Evolutionary conservation across 305 asterid species (phyloP).

Genomic region (Fraxinus paxiana): DNA sequence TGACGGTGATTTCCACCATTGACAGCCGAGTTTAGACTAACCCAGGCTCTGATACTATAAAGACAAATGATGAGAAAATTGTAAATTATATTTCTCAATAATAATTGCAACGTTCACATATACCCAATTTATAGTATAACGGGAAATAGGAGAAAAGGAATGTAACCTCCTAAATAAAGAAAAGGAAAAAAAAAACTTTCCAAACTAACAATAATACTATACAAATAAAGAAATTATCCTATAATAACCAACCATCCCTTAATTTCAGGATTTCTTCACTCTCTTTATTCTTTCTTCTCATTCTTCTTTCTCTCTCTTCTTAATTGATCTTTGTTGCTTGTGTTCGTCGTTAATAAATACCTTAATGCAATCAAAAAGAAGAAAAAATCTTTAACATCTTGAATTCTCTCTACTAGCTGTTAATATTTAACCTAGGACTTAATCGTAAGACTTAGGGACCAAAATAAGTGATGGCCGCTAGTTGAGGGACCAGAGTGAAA

Average conservation of each 20-base stretch:
- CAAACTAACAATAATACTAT: background rate
- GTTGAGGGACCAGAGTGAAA: background rate
- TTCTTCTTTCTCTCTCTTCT: background rate
- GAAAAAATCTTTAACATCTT: background rate
- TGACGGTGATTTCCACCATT: background rate
- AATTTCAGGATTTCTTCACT: background rate
- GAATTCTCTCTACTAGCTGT: background rate
- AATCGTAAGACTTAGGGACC: background rate
- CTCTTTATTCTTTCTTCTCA: background rate
- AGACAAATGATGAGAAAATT: background rate
- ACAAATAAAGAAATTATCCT: background rate
- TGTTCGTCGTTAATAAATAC: background rate
- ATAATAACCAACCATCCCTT: background rate
- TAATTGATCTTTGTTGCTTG: background rate
- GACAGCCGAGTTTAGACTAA: background rate
- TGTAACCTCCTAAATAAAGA: background rate
- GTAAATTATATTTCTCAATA: background rate
- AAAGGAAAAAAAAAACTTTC: background rate
- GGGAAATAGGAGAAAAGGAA: background rate
- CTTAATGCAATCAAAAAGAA: background rate
- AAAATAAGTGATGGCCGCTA: background rate
- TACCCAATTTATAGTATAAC: no score
- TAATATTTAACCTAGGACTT: background rate
- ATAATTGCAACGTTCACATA: background rate
- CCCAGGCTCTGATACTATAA: background rate